Evolutionary conservation across 768 basidiomycete species (phyloP), one percentile per base, ranked within the genome.

Genomic region (Porphyrellus cyaneotinctus): DNA sequence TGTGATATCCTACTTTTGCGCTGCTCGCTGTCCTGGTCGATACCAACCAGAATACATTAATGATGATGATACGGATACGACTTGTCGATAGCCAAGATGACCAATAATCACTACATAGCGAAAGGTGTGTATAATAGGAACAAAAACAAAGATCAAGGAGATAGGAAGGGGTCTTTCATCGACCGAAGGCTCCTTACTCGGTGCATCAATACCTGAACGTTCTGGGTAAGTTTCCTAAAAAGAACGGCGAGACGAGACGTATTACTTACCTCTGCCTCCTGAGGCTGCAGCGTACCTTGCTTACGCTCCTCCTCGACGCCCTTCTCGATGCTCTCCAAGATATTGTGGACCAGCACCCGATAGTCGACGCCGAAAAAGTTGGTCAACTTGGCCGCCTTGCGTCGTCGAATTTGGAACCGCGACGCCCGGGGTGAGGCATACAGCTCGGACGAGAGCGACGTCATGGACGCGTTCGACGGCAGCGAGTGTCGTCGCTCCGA

Each of bases 331-430:
- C 86, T 90, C 58, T 90, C 87, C 57, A 93, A 69, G 30, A 93
- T 80, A 64, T 91, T 87, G 35, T 74, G 77, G 49, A 92, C 83
- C 51, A 92, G 71, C 49, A 88, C 87, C 24, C 82, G 78, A 67
- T 93, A 91, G 66, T 90, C 80, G 37, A 91, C 91, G 22, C 90
- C 90, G 70, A 93, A 93, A 77, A 92, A 92, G 70, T 85, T 78
- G 24, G 87, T 85, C 54, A 93, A 76, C 74, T 93, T 93, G 56
- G 90, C 89, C 6, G 89, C 90, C 52, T 84, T 75, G 37, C 82
- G 74, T 48, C 91, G 75, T 43, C 89, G 83, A 51, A 77, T 67
- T 67, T 91, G 86, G 75, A 92, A 91, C 60, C 36, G 60, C 20
- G 64, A 60, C 15, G 26, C 17, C 56, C 80, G 75, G 23, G 76